Percentiles rank a stretch among this genome's conserved stretches.
These are phyloP conservation scores for Nemania bipapillata DNA, from an alignment of 2,329 filamentous ascomycete genomes.

Conservation along the genomic window DNA sequence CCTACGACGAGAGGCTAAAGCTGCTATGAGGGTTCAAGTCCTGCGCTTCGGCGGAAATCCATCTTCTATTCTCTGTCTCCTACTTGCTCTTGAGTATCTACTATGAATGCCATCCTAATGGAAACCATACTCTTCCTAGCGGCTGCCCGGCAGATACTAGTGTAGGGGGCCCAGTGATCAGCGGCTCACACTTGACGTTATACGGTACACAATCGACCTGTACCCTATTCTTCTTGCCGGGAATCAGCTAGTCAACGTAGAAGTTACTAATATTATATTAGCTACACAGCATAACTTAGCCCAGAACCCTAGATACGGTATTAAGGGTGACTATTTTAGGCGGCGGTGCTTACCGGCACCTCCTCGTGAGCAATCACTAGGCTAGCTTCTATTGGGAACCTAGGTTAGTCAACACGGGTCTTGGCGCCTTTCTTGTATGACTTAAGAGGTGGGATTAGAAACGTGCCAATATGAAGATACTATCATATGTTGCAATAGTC, in stretches of 20 bases:
- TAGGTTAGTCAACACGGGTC: background rate
- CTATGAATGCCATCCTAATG: background rate
- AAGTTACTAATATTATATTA: background rate
- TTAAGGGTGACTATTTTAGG: background rate
- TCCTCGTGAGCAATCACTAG: background rate
- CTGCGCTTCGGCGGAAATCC: constrained; percentile 17
- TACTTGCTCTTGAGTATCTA: background rate
- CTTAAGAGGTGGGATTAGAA: background rate
- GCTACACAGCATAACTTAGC: background rate
- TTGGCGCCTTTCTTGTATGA: background rate
- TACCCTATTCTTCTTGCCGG: background rate
- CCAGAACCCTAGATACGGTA: background rate
- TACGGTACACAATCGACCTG: background rate
- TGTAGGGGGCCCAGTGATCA: constrained; percentile 15
- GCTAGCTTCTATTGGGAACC: background rate
- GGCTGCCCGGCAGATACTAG: constrained; percentile 1
- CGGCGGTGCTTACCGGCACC: background rate
- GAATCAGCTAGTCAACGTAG: background rate
- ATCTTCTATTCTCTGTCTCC: background rate
- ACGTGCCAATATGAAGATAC: background rate
- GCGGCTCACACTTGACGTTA: background rate
- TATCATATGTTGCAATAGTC: background rate
- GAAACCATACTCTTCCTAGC: background rate
- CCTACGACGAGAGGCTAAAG: background rate
- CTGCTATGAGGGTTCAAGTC: constrained; percentile 15